phyloP scores from a whole-genome alignment of 805 yeast species.

The Metschnikowia proteae region DNA sequence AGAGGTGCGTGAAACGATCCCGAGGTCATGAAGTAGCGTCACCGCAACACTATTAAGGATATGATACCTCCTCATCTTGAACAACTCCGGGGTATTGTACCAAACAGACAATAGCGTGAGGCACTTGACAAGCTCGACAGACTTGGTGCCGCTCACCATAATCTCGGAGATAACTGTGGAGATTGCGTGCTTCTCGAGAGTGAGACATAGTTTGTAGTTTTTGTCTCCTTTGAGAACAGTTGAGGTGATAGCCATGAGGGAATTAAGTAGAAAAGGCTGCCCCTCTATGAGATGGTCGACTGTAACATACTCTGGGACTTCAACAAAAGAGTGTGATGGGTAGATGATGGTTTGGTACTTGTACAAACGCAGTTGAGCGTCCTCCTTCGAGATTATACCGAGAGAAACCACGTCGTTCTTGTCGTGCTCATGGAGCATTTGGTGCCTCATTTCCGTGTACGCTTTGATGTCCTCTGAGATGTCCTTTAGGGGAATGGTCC shows the following conservation, averaged over 20 bases:
- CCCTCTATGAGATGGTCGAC: constrained; percentile 46
- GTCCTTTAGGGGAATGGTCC: constrained; percentile 34
- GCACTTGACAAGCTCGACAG: constrained; percentile 61
- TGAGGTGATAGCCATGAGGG: constrained; percentile 61
- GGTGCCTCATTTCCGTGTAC: constrained; percentile 41
- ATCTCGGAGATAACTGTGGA: constrained; percentile 54
- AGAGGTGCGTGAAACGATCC: constrained; percentile 53
- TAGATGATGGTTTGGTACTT: constrained; percentile 48
- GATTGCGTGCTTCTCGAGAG: constrained; percentile 51
- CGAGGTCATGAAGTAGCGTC: constrained; percentile 70
- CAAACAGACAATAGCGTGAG: constrained; percentile 62
- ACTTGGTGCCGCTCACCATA: constrained; percentile 66
- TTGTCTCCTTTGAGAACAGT: constrained; percentile 32
- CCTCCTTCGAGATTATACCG: constrained; percentile 55
- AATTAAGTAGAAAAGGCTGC: constrained; percentile 60
- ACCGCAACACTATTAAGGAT: constrained; percentile 62
- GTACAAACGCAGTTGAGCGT: constrained; percentile 54
- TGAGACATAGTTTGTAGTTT: constrained; percentile 41
- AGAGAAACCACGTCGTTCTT: constrained; percentile 49
- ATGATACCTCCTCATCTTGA: constrained; percentile 75
- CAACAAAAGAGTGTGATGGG: constrained; percentile 54
- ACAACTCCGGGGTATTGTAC: constrained; percentile 83
- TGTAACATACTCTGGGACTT: constrained; percentile 41
- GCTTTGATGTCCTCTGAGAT: constrained; percentile 46
- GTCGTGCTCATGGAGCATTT: constrained; percentile 24